Evolutionary conservation across 1,284 basidiomycete genomes (phyloP).

Genomic region (Microbotryum lychnidis-dioicae): DNA sequence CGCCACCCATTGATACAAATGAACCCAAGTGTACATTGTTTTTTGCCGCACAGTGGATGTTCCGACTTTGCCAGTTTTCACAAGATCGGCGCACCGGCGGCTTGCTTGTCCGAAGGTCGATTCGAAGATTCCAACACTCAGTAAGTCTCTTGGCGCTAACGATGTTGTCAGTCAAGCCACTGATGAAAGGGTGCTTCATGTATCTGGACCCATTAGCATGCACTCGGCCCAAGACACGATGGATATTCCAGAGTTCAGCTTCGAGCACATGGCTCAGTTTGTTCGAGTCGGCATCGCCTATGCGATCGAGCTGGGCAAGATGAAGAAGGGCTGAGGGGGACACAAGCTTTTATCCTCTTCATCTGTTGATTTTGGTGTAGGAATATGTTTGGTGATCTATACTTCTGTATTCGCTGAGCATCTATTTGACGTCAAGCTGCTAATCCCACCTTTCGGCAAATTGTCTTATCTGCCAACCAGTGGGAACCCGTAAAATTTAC

Average conservation of each 20-base stretch:
- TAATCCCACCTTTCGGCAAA: no score
- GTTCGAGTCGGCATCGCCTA: slow-evolving; percentile 13
- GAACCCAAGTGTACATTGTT: not conserved
- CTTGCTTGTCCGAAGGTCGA: slow-evolving; percentile 36
- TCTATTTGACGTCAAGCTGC: no score
- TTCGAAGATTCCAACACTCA: slow-evolving; percentile 26
- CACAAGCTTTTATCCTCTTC: not conserved
- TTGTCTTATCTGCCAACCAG: no score
- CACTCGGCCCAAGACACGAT: slow-evolving; percentile 72
- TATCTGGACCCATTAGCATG: slow-evolving; percentile 48
- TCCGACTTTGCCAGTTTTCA: slow-evolving; percentile 53
- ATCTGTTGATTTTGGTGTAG: not conserved
- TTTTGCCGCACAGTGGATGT: slow-evolving; percentile 60
- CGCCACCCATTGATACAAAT: not conserved
- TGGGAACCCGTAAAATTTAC: no score
- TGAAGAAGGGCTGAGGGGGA: not conserved
- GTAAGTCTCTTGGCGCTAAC: not conserved
- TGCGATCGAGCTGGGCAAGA: slow-evolving; percentile 9
- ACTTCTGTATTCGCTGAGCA: no score
- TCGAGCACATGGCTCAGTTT: slow-evolving; percentile 44
- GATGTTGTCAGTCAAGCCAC: not conserved
- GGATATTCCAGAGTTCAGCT: slow-evolving; percentile 76
- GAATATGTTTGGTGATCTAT: no score
- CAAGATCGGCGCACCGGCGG: slow-evolving; percentile 38
- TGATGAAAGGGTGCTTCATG: slow-evolving; percentile 47